phyloP scores from a whole-genome alignment of 306 rosid genomes.

The Prunus mume region DNA sequence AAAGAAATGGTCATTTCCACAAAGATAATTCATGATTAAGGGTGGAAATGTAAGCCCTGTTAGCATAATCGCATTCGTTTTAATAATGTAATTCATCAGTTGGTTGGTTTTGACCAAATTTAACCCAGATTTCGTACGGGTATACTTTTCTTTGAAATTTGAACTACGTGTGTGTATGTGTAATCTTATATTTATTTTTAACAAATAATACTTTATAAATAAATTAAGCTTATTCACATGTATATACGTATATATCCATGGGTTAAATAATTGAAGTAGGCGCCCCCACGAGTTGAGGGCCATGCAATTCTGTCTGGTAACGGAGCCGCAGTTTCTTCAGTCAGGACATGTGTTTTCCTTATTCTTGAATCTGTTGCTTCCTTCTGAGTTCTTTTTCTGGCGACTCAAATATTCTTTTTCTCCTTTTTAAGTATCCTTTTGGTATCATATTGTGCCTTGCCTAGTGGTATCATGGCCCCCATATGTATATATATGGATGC shows the following conservation, averaged over 20 bases:
- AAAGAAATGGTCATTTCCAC: slow-evolving; percentile 5
- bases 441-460: no score
- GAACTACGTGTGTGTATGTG: background rate
- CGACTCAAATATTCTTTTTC: no score
- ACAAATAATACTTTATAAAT: background rate
- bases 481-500: no score
- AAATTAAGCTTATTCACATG: background rate
- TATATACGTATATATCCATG: background rate
- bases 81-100: background rate
- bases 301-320: background rate
- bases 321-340: background rate
- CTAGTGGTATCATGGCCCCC: no score
- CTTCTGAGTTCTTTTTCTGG: background rate
- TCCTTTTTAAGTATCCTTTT: no score
- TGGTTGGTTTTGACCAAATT: slow-evolving; percentile 25
- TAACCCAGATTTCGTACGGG: slow-evolving; percentile 20
- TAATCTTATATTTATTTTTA: background rate
- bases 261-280: background rate
- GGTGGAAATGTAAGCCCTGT: background rate
- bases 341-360: slow-evolving; percentile 12
- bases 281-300: background rate
- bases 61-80: background rate
- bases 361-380: background rate
- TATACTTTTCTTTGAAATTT: slow-evolving; percentile 20
- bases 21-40: background rate